Conservation (phyloP, 345 rosid species). For the Ceriops tagal region DNA sequence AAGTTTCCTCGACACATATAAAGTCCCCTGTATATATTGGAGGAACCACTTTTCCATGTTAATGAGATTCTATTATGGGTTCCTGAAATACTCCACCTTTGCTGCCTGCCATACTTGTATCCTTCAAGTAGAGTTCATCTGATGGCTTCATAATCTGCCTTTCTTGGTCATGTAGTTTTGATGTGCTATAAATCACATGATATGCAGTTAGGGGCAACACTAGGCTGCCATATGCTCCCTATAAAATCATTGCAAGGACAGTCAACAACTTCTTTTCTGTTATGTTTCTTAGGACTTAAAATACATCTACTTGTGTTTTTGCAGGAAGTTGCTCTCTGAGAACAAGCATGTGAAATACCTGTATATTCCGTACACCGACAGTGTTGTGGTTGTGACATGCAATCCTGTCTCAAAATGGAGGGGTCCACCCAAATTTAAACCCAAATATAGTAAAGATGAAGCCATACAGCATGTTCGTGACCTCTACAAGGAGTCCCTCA, state of each 20-base stretch:
- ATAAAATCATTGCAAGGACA: not conserved
- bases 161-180: conserved; percentile 4
- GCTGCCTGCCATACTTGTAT: not conserved
- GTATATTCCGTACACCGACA: conserved; percentile 76
- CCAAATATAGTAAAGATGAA: conserved; percentile 69
- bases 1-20: no score
- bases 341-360: conserved; percentile 96
- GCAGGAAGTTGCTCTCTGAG: conserved; percentile 75
- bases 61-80: no score
- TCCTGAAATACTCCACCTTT: no score
- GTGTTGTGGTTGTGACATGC: conserved; percentile 87
- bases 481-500: conserved; percentile 63
- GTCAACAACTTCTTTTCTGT: not conserved
- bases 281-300: conserved; percentile 7
- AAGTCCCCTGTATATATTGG: no score
- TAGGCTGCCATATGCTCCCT: not conserved
- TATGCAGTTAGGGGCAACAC: not conserved
- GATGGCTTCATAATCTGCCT: not conserved
- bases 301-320: conserved; percentile 13
- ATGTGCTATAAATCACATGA: not conserved
- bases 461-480: conserved; percentile 67
- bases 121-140: not conserved
- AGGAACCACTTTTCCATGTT: no score
- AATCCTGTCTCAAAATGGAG: conserved; percentile 87
- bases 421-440: conserved; percentile 77